These are phyloP conservation scores for Saturnispora serradocipensis DNA, from an alignment of 805 yeast species.

Conservation along the genomic window DNA sequence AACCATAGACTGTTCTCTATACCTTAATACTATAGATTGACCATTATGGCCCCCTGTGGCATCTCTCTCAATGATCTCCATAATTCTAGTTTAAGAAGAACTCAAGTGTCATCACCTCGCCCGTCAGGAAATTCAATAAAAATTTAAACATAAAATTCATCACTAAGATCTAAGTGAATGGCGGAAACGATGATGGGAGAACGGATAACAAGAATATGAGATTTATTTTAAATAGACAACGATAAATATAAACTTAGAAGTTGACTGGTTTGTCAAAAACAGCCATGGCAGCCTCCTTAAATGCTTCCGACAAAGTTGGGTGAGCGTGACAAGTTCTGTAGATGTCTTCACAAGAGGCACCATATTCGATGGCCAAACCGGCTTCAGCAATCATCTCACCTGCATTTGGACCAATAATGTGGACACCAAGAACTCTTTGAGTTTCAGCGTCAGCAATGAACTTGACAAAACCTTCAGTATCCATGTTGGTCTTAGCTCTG, in stretches of 20 bases:
- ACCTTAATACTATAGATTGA: conserved; percentile 38
- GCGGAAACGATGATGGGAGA: background rate
- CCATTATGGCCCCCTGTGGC: conserved; percentile 7
- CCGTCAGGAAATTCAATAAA: background rate
- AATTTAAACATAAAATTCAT: too few species aligned
- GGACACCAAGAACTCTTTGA: conserved; percentile 92
- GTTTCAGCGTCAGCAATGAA: conserved; percentile 94
- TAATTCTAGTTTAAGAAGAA: background rate
- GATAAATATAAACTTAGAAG: conserved; percentile 35
- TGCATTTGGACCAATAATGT: conserved; percentile 96
- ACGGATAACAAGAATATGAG: background rate
- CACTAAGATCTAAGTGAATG: background rate
- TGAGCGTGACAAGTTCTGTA: conserved; percentile 98
- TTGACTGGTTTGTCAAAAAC: conserved; percentile 88
- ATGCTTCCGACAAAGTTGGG: conserved; percentile 96
- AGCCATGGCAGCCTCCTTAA: conserved; percentile 95
- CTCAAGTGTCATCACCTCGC: background rate
- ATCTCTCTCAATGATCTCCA: conserved; percentile 4
- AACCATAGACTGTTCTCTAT: conserved; percentile 79
- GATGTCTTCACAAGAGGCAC: conserved; percentile 96
- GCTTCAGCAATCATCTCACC: conserved; percentile 99
- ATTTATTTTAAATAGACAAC: background rate
- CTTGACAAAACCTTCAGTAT: conserved; percentile 96
- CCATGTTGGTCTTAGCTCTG: conserved; percentile 96
- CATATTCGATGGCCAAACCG: conserved; percentile 94